Conservation (phyloP, 164 flowering plant species). For the Vitis riparia region DNA sequence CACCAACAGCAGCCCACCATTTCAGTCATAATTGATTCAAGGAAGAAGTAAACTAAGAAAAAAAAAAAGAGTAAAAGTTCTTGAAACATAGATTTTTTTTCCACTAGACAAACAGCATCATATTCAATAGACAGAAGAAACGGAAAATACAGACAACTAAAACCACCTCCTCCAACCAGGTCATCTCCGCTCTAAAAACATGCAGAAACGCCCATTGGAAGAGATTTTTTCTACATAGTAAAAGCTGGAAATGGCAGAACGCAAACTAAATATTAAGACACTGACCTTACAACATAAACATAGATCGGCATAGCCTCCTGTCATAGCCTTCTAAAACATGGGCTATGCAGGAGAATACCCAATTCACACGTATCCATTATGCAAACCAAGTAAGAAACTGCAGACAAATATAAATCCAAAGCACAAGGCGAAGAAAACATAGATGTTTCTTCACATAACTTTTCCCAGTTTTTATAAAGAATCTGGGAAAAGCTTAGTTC, state of each 20-base stretch:
- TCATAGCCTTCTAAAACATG: neutral
- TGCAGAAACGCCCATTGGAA: neutral
- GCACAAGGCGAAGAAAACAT: neutral
- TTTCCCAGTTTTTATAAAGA: neutral
- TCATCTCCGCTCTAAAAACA: constrained; percentile 1
- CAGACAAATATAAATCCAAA: too few relatives aligned
- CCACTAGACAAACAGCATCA: too few relatives aligned
- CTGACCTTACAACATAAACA: neutral
- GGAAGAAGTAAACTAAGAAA: too few relatives aligned
- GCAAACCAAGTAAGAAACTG: too few relatives aligned
- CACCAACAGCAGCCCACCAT: too few relatives aligned
- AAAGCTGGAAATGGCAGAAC: neutral
- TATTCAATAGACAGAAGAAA: neutral
- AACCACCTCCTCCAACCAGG: neutral
- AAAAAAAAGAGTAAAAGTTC: neutral
- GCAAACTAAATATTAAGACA: neutral
- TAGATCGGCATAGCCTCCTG: neutral
- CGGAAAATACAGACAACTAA: neutral
- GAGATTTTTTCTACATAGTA: neutral
- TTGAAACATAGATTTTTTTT: too few relatives aligned
- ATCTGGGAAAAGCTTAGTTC: neutral
- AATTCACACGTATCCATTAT: too few relatives aligned
- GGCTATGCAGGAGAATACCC: neutral
- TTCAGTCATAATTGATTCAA: too few relatives aligned
- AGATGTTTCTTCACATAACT: neutral